Evolutionary conservation across 2,329 filamentous ascomycete genomes (phyloP).

Genomic region (Mycosphaerelloides madeirae): DNA sequence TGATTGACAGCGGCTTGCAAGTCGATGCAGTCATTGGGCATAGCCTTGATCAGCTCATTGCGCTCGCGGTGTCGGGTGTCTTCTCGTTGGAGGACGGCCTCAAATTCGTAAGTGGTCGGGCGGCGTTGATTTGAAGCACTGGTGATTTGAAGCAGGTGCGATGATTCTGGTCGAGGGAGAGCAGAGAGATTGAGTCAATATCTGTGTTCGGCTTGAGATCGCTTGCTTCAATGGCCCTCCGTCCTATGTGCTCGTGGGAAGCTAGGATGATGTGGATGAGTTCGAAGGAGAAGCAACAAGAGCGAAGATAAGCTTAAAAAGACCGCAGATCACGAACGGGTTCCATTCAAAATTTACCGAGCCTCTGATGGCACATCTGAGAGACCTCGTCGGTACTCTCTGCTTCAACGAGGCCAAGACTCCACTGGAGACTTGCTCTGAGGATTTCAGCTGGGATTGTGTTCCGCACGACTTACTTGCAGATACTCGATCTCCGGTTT

Average conservation of each 20-base stretch:
- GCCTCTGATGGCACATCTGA: constrained; percentile 2
- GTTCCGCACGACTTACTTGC: not conserved
- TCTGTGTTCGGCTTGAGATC: not conserved
- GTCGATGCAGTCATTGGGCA: constrained; percentile 8
- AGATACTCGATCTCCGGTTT: constrained; percentile 4
- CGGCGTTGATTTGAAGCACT: constrained; percentile 3
- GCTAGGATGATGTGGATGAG: not conserved
- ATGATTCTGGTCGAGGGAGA: constrained; percentile 5
- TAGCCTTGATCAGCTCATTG: constrained; percentile 9
- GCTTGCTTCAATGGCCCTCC: constrained; percentile 8
- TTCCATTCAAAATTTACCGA: constrained; percentile 9
- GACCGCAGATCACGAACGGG: constrained; percentile 2
- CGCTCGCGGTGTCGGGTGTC: constrained; percentile 1
- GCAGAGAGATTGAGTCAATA: not conserved
- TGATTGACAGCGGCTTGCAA: constrained; percentile 1
- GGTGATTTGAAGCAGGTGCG: constrained; percentile 3
- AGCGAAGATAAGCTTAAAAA: not conserved
- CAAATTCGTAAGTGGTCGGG: constrained; percentile 3
- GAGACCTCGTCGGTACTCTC: not conserved
- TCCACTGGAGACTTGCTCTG: not conserved
- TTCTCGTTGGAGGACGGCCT: constrained; percentile 2
- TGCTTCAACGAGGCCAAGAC: not conserved
- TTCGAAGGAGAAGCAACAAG: not conserved
- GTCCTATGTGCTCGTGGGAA: constrained; percentile 1
- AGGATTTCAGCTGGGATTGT: not conserved